phyloP scores from a whole-genome alignment of 495 filamentous ascomycete species.

The Staphylotrichum tortipilum region DNA sequence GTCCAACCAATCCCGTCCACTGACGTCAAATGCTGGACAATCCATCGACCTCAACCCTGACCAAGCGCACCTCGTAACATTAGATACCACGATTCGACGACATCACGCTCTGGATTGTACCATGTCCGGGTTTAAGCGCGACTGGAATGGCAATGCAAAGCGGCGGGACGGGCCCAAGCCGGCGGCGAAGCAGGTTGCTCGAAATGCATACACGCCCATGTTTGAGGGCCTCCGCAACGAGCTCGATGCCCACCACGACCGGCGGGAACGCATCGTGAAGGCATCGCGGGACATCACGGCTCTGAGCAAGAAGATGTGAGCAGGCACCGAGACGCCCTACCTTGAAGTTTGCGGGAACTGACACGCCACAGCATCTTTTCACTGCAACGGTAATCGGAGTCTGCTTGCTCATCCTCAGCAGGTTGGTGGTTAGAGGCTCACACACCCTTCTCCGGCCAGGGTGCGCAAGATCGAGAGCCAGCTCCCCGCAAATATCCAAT shows the following conservation, averaged over 20 bases:
- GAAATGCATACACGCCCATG: constrained; percentile 58
- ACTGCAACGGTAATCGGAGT: constrained; percentile 86
- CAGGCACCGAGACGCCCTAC: neutral
- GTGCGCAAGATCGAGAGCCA: constrained; percentile 54
- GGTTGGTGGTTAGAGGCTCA: too few species aligned
- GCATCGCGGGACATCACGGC: constrained; percentile 84
- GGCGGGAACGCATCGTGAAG: constrained; percentile 83
- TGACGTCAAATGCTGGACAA: constrained; percentile 1
- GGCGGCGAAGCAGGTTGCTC: constrained; percentile 20
- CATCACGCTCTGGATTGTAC: neutral
- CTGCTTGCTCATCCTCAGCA: too few species aligned
- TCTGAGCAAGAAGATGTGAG: constrained; percentile 92
- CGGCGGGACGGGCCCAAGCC: constrained; percentile 24
- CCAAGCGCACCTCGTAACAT: neutral
- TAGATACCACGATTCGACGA: too few species aligned
- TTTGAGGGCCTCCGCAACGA: constrained; percentile 80
- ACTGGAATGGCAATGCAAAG: constrained; percentile 49
- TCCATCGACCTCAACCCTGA: neutral
- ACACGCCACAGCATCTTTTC: constrained; percentile 67
- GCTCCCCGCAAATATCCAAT: constrained; percentile 55
- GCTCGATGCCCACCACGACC: constrained; percentile 89
- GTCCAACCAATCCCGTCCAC: neutral
- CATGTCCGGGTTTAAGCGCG: constrained; percentile 48
- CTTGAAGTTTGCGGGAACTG: neutral
- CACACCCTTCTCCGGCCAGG: constrained; percentile 10